Conservation (phyloP, 495 filamentous ascomycete species). For the Hypoxylon lenormandii region DNA sequence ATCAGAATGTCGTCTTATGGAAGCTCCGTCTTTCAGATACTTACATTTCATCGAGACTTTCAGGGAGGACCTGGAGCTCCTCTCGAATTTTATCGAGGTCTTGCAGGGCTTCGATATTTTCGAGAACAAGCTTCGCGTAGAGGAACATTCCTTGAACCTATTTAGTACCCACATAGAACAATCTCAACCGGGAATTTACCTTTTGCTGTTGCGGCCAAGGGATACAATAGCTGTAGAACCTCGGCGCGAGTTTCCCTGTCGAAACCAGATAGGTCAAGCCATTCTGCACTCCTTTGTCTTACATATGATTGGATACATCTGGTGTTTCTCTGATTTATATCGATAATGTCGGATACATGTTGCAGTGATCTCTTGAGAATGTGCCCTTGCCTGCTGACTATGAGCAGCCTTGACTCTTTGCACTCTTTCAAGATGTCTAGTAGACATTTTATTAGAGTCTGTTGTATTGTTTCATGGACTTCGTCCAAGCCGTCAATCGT, state of each 20-base stretch:
- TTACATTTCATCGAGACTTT: neutral
- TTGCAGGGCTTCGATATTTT: slow-evolving; percentile 25
- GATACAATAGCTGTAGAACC: slow-evolving; percentile 28
- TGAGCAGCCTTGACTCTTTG: neutral
- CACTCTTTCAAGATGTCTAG: neutral
- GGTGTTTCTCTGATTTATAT: slow-evolving; percentile 38
- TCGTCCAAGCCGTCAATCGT: slow-evolving; percentile 8
- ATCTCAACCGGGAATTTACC: slow-evolving; percentile 19
- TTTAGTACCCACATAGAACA: no score
- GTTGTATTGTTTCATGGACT: neutral
- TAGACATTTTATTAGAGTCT: neutral
- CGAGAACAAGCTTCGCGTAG: slow-evolving; percentile 43
- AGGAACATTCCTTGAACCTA: slow-evolving; percentile 47
- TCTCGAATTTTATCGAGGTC: slow-evolving; percentile 32
- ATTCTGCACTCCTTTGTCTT: slow-evolving; percentile 16
- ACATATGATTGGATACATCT: slow-evolving; percentile 45
- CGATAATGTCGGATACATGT: slow-evolving; percentile 23
- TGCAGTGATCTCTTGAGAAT: slow-evolving; percentile 27
- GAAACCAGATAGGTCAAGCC: slow-evolving; percentile 21
- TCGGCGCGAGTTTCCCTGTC: neutral
- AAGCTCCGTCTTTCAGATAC: neutral
- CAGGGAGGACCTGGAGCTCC: slow-evolving; percentile 28
- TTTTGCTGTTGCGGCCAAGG: slow-evolving; percentile 38
- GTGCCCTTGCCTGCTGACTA: neutral
- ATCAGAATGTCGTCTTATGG: no score